Evolutionary conservation across 1,284 basidiomycete species (phyloP).

Genomic region (Jaminaea rosea): DNA sequence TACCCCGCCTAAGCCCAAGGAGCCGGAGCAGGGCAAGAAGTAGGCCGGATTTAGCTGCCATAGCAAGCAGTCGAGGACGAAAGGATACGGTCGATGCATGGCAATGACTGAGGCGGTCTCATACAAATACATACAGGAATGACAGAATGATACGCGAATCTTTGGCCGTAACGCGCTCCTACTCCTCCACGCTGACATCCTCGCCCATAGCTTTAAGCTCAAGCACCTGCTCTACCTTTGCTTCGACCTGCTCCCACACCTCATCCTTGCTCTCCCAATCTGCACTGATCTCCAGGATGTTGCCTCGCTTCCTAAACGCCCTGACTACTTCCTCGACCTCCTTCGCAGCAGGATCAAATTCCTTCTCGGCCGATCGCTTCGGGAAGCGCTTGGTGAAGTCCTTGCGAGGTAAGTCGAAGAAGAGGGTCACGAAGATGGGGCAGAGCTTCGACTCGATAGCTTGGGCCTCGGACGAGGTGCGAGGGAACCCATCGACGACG

Average conservation of each 20-base stretch:
- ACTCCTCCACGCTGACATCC: neutral
- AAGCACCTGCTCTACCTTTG: constrained; percentile 25
- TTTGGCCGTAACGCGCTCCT: too few species aligned
- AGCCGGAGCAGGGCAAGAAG: constrained; percentile 46
- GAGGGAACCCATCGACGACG: constrained; percentile 26
- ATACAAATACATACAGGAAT: too few species aligned
- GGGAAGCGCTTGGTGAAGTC: constrained; percentile 18
- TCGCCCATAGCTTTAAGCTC: constrained; percentile 15
- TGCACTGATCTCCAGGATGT: constrained; percentile 35
- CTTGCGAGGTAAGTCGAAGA: constrained; percentile 22
- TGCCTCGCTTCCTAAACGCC: constrained; percentile 24
- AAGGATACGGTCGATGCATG: too few species aligned
- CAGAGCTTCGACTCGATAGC: constrained; percentile 18
- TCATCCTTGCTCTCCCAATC: constrained; percentile 33
- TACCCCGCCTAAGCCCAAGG: constrained; percentile 48
- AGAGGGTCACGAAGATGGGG: constrained; percentile 30
- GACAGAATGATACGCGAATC: too few species aligned
- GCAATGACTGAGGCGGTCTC: too few species aligned
- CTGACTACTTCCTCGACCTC: too few species aligned
- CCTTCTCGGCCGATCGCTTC: constrained; percentile 3
- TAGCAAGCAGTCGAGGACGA: too few species aligned
- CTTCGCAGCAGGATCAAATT: constrained; percentile 4
- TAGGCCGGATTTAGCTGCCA: constrained; percentile 6
- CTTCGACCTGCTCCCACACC: constrained; percentile 40
- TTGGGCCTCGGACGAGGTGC: constrained; percentile 18